Evolutionary conservation across 345 rosid species (phyloP).

Genomic region (Salix udensis): DNA sequence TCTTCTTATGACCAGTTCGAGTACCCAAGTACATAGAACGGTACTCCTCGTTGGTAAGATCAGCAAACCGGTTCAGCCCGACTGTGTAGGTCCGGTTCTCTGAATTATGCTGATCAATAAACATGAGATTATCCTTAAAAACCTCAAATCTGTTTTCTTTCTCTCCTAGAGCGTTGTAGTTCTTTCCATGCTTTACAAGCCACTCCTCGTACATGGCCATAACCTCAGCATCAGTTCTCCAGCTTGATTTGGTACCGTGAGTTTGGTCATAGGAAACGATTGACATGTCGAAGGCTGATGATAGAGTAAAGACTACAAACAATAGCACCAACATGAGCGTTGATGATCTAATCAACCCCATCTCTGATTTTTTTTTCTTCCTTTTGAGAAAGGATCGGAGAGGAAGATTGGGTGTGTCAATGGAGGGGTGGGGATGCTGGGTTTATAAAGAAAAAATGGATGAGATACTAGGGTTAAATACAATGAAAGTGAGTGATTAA

Average conservation of each 20-base stretch:
- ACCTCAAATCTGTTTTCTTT: constrained; percentile 69
- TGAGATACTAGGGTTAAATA: neutral
- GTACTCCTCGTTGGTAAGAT: constrained; percentile 89
- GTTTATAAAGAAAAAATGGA: constrained; percentile 1
- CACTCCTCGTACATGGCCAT: constrained; percentile 62
- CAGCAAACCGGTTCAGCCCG: constrained; percentile 86
- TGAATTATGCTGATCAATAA: constrained; percentile 72
- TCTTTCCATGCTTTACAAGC: constrained; percentile 65
- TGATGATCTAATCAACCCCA: constrained; percentile 38
- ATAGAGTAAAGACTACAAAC: constrained; percentile 37
- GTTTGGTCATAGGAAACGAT: constrained; percentile 61
- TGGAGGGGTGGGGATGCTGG: neutral
- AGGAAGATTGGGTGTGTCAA: neutral
- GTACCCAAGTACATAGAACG: constrained; percentile 63
- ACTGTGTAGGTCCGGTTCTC: constrained; percentile 53
- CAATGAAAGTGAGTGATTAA: neutral
- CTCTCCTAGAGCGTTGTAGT: constrained; percentile 56
- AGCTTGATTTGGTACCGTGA: constrained; percentile 36
- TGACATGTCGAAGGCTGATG: constrained; percentile 75
- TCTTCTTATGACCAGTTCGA: constrained; percentile 37
- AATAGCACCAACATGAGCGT: constrained; percentile 26
- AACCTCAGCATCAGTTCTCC: constrained; percentile 70
- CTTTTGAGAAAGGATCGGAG: neutral
- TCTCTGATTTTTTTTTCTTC: neutral
- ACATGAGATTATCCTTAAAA: constrained; percentile 79